Conservation (phyloP, 495 filamentous ascomycete species). For the Alectoria sarmentosa region DNA sequence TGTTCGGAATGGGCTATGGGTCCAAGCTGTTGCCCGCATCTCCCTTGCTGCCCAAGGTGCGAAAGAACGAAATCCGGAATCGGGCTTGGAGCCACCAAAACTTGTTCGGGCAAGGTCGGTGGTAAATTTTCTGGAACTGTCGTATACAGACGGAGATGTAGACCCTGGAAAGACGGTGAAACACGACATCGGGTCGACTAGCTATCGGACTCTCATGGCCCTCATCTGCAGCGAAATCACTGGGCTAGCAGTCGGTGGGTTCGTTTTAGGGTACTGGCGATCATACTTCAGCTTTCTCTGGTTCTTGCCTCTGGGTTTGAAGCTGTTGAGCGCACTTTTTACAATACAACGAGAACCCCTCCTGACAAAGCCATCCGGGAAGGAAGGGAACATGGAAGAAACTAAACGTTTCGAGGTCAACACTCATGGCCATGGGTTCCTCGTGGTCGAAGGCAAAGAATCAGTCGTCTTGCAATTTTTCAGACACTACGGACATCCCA, state of each 20-base stretch:
- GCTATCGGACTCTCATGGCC: conserved; percentile 4
- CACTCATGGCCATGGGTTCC: conserved; percentile 16
- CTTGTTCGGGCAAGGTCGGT: not conserved
- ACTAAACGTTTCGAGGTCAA: conserved; percentile 17
- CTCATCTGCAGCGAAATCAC: conserved; percentile 6
- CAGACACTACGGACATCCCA: conserved; percentile 22
- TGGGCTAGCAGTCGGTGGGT: not conserved
- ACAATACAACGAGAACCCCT: conserved; percentile 8
- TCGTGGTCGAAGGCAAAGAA: conserved; percentile 18
- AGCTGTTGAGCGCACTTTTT: conserved; percentile 15
- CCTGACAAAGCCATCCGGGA: not conserved
- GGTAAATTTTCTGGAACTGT: not conserved
- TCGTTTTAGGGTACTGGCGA: not conserved
- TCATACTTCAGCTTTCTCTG: conserved; percentile 10
- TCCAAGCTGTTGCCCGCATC: conserved; percentile 1
- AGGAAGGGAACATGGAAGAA: not conserved
- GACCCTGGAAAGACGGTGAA: not conserved
- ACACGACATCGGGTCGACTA: not conserved
- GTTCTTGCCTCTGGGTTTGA: conserved; percentile 14
- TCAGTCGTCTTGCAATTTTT: conserved; percentile 18
- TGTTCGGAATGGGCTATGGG: conserved; percentile 22
- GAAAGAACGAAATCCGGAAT: not conserved
- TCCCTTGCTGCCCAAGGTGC: not conserved
- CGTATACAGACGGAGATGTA: not conserved
- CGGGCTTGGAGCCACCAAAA: not conserved